phyloP scores from a whole-genome alignment of 495 filamentous ascomycete species.

The Penicillium coprophilum region DNA sequence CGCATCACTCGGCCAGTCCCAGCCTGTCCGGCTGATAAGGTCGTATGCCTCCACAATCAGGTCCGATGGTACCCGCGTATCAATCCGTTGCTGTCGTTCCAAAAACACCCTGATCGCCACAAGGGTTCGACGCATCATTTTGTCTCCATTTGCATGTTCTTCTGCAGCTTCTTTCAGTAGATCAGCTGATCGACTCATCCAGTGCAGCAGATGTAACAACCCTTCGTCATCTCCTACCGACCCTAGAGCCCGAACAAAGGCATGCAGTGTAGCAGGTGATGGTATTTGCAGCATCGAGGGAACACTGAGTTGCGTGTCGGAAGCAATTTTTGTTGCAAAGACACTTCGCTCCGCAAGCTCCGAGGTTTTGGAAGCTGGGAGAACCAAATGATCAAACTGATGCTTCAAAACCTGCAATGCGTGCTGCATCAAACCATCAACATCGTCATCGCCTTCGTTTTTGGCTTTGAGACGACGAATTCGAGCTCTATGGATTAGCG shows the following conservation, averaged over 20 bases:
- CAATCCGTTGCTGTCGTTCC: conserved; percentile 32
- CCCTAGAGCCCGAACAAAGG: conserved; percentile 54
- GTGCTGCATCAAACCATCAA: conserved; percentile 34
- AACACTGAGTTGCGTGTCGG: conserved; percentile 20
- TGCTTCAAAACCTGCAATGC: conserved; percentile 37
- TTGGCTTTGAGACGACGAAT: conserved; percentile 10
- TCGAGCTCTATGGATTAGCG: conserved; percentile 18
- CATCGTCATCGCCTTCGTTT: conserved; percentile 13
- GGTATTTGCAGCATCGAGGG: conserved; percentile 45
- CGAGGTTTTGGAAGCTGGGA: conserved; percentile 28
- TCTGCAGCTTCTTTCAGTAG: conserved; percentile 40
- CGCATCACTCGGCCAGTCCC: conserved; percentile 56
- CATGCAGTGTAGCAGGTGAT: conserved; percentile 48
- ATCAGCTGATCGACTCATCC: conserved; percentile 49
- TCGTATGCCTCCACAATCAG: conserved; percentile 39
- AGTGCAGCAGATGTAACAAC: conserved; percentile 49
- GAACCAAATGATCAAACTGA: conserved; percentile 42
- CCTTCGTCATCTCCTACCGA: conserved; percentile 49
- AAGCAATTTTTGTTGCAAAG: conserved; percentile 14
- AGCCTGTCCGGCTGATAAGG: conserved; percentile 47
- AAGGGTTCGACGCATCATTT: conserved; percentile 48
- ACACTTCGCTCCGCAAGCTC: conserved; percentile 25
- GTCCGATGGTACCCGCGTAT: conserved; percentile 25
- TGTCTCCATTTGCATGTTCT: conserved; percentile 42
- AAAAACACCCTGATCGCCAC: conserved; percentile 54